A percentile compares a stretch with the other conserved stretches of the same genome.
These are phyloP conservation scores for Aspergillus awamori DNA, from an alignment of 2,329 filamentous ascomycete species.

Conservation along the genomic window DNA sequence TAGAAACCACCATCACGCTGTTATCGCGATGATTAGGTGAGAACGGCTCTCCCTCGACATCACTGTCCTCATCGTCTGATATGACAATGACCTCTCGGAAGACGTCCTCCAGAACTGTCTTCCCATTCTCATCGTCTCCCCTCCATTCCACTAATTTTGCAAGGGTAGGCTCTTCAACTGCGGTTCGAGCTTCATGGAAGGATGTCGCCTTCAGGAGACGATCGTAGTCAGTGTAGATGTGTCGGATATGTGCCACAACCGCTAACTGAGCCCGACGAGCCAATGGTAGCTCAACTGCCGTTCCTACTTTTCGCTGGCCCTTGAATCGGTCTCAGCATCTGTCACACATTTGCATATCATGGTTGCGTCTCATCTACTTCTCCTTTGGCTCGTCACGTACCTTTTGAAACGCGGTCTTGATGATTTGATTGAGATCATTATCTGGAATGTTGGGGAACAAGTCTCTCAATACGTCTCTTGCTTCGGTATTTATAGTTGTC, in stretches of 20 bases:
- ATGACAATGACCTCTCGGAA: constrained; percentile 67
- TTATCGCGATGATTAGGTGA: constrained; percentile 35
- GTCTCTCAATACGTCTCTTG: constrained; percentile 61
- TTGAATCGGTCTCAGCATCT: constrained; percentile 34
- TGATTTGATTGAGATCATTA: constrained; percentile 59
- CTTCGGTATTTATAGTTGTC: constrained; percentile 58
- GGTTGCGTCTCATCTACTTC: not conserved
- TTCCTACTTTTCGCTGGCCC: constrained; percentile 62
- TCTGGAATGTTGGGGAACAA: constrained; percentile 66
- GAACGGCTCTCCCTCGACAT: constrained; percentile 39
- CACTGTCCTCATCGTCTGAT: constrained; percentile 61
- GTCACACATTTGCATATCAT: not conserved
- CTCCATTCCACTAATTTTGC: constrained; percentile 64
- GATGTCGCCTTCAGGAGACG: constrained; percentile 55
- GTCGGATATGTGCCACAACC: constrained; percentile 64
- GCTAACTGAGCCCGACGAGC: constrained; percentile 63
- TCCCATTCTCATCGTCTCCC: constrained; percentile 59
- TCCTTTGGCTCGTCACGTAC: constrained; percentile 36
- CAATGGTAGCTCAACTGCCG: constrained; percentile 56
- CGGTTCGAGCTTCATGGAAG: constrained; percentile 58
- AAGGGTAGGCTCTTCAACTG: constrained; percentile 59
- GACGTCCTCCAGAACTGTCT: constrained; percentile 61
- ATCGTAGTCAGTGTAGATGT: constrained; percentile 66
- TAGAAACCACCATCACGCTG: constrained; percentile 49
- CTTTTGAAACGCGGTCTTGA: constrained; percentile 63